Percentiles rank a stretch among this genome's conserved stretches.
Evolutionary conservation across 1,139 yeast genomes (phyloP).

Genomic region (Wickerhamomyces sp.): DNA sequence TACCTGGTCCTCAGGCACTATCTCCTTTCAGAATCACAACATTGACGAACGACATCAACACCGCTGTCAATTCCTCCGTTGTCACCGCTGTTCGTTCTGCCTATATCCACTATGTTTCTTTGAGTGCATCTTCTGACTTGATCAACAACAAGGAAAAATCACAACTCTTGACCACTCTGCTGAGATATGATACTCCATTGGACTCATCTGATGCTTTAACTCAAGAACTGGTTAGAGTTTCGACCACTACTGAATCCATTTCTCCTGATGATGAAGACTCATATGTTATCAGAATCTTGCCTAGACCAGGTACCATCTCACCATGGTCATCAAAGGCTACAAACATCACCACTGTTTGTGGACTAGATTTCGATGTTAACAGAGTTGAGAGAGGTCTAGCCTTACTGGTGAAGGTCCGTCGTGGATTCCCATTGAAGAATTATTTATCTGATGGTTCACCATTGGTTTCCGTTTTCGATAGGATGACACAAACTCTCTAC

Average conservation of each 20-base stretch:
- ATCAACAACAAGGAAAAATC: constrained; percentile 31
- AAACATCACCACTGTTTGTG: constrained; percentile 86
- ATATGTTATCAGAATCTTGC: constrained; percentile 70
- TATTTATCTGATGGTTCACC: constrained; percentile 45
- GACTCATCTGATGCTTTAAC: constrained; percentile 49
- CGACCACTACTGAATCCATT: constrained; percentile 23
- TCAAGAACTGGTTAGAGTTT: constrained; percentile 41
- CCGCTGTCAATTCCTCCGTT: constrained; percentile 54
- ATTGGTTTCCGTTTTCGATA: constrained; percentile 74
- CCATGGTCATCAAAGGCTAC: constrained; percentile 99
- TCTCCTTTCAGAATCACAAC: constrained; percentile 79
- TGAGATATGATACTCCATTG: constrained; percentile 70
- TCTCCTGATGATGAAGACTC: constrained; percentile 42
- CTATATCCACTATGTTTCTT: constrained; percentile 77
- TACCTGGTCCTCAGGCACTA: constrained; percentile 89
- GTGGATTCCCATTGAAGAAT: constrained; percentile 59
- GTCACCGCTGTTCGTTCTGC: constrained; percentile 69
- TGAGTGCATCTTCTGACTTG: constrained; percentile 35
- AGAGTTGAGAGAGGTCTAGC: constrained; percentile 91
- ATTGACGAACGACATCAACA: constrained; percentile 68
- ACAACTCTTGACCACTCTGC: constrained; percentile 53
- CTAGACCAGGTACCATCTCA: constrained; percentile 93
- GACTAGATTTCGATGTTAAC: constrained; percentile 62
- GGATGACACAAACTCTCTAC: constrained; percentile 86
- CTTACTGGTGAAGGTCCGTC: constrained; percentile 61